These are phyloP conservation scores for Aquilaria yunnanensis DNA, from an alignment of 345 rosid genomes.

Conservation along the genomic window DNA sequence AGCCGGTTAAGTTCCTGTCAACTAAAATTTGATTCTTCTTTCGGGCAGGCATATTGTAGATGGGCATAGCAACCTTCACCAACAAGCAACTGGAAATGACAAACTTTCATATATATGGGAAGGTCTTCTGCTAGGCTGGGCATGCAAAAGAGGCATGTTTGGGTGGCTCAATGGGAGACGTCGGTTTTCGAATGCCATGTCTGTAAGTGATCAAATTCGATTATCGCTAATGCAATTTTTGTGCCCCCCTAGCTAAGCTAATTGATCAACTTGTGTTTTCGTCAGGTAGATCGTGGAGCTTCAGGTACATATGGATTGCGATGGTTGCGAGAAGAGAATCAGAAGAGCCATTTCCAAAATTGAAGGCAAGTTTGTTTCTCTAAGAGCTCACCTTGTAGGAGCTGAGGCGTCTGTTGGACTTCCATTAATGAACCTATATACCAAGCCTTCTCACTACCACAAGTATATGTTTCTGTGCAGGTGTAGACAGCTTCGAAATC, in stretches of 20 bases:
- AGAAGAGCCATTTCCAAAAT: slow-evolving; percentile 70
- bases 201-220: slow-evolving; percentile 35
- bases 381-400: not conserved
- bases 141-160: slow-evolving; percentile 23
- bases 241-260: not conserved
- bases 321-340: slow-evolving; percentile 75
- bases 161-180: slow-evolving; percentile 48
- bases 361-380: slow-evolving; percentile 35
- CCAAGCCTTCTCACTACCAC: not conserved
- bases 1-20: too few species aligned
- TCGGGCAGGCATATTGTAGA: too few species aligned
- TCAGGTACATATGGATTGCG: slow-evolving; percentile 82
- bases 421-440: not conserved
- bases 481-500: slow-evolving; percentile 67
- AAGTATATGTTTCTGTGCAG: slow-evolving; percentile 23
- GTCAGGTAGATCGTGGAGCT: slow-evolving; percentile 61
- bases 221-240: not conserved
- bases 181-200: slow-evolving; percentile 41
- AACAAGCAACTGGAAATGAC: too few species aligned
- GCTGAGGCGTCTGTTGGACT: not conserved
- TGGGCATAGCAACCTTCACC: too few species aligned
- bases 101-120: too few species aligned
- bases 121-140: too few species aligned
- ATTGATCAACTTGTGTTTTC: not conserved
- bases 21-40: too few species aligned